Percentiles rank a stretch among this genome's conserved stretches.
Evolutionary conservation across 2,329 filamentous ascomycete species (phyloP).

Genomic region (Exophiala phaeomuriformis): DNA sequence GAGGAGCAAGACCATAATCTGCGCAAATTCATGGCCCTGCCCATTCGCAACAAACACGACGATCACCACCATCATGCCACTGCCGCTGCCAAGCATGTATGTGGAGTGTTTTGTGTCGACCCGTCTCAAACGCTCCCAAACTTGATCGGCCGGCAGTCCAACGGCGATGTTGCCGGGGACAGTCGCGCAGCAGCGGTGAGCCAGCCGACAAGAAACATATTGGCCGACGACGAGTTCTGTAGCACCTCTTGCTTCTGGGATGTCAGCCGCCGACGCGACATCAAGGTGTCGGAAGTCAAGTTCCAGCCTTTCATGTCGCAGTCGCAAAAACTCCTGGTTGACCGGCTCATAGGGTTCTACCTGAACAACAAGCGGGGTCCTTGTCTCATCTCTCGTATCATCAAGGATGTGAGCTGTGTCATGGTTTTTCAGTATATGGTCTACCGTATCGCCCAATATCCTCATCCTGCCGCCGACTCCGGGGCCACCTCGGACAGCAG

Average conservation of each 20-base stretch:
- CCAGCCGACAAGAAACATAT: neutral
- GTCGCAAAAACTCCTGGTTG: slow-evolving; percentile 10
- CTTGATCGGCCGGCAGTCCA: slow-evolving; percentile 10
- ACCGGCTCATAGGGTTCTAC: slow-evolving; percentile 18
- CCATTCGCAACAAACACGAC: neutral
- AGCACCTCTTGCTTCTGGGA: slow-evolving; percentile 22
- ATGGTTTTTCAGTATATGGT: slow-evolving; percentile 22
- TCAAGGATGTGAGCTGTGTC: slow-evolving; percentile 20
- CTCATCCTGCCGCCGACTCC: slow-evolving; percentile 4
- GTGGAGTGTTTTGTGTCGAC: slow-evolving; percentile 26
- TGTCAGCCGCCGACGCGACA: slow-evolving; percentile 10
- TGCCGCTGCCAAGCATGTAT: slow-evolving; percentile 12
- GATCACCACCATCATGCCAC: neutral
- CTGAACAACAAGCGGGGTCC: slow-evolving; percentile 21
- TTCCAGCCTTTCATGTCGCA: slow-evolving; percentile 12
- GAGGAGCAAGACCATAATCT: slow-evolving; percentile 22
- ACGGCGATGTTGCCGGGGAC: slow-evolving; percentile 6
- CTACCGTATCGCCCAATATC: slow-evolving; percentile 3
- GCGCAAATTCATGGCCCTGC: slow-evolving; percentile 15
- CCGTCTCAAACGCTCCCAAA: slow-evolving; percentile 6
- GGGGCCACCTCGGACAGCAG: slow-evolving; percentile 6
- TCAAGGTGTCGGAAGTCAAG: slow-evolving; percentile 10
- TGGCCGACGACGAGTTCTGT: slow-evolving; percentile 20
- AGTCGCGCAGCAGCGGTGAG: neutral
- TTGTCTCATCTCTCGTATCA: slow-evolving; percentile 21